Evolutionary conservation across 139 green algal genomes (phyloP).

Genomic region (Asterochloris erici): DNA sequence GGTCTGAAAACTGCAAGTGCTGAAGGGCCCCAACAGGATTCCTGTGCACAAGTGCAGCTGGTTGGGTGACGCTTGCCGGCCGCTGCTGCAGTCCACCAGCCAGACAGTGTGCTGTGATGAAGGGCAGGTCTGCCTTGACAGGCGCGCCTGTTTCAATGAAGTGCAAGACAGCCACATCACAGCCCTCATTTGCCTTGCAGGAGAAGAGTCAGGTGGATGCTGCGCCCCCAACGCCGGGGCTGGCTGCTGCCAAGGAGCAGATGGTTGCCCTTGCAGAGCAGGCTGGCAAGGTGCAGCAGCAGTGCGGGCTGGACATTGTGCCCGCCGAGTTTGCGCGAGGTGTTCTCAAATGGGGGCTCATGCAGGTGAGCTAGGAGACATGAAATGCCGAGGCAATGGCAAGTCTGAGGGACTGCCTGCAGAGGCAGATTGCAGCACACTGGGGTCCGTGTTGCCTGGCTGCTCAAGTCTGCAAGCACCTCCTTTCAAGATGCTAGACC

Average conservation of each 20-base stretch:
- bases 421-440: too few relatives aligned
- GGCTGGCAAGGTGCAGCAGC: slow-evolving; percentile 61
- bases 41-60: background rate
- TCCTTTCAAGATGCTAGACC: too few relatives aligned
- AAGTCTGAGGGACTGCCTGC: too few relatives aligned
- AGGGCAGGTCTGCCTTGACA: too few relatives aligned
- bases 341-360: slow-evolving; percentile 66
- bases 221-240: slow-evolving; percentile 40
- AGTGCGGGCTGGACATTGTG: slow-evolving; percentile 52
- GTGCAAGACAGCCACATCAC: too few relatives aligned
- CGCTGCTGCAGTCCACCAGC: background rate
- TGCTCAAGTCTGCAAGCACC: too few relatives aligned
- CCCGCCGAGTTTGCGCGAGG: slow-evolving; percentile 65
- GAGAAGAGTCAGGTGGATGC: slow-evolving; percentile 81
- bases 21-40: background rate
- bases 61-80: background rate
- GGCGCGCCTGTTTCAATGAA: too few relatives aligned
- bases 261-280: slow-evolving; percentile 44
- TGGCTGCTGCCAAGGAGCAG: slow-evolving; percentile 49
- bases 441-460: too few relatives aligned
- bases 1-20: background rate
- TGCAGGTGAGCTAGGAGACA: slow-evolving; percentile 38
- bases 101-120: too few relatives aligned
- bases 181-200: slow-evolving; percentile 27
- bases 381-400: too few relatives aligned